Base-by-base conservation (phyloP, 2,329 filamentous ascomycete species). In the Pseudopithomyces chartarum region DNA sequence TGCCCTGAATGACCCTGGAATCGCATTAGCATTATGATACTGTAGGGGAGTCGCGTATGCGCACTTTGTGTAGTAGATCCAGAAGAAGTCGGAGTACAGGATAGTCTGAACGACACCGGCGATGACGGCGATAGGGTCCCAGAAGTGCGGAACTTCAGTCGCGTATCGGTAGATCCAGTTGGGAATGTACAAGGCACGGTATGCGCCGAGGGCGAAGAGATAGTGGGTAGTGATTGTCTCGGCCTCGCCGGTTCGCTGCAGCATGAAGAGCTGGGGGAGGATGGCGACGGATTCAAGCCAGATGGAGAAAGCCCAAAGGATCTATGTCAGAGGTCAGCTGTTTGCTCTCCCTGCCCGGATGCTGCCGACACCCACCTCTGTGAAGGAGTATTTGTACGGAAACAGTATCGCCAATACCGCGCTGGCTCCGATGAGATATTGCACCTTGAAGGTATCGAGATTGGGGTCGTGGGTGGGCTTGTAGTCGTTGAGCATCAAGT, bases 181-280 rank as follows among this genome's bases (percentile, higher is more conserved):
- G 64, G 95, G 95, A 67, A 99, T 99, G 79, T 99, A 99, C 55
- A 99, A 83, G 3, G 93, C 91, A 55, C 95, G 85, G 81, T 99
- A 99, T 61, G 89, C 82, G 33, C 95, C 95, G 36, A 99, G 83
- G 13, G 96, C 94, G 73, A 97, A 97, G 40, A 99, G 85, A 77
- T 99, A 99, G 79, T 99, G 94, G 1, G 93, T 97, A 12, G 95
- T 99, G 73, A 99, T 99, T n/a, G 95, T 97, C 80, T 99, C 95
- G 11, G 95, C 96, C 80, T 98, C 94, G 65, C 95, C 96, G 0
- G 95, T 99, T 69, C 95, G 85, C 80, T 99, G 95, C 62, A 99
- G 84, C 91, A 99, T 96, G 79, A 99, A 98, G 52, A 99, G 85
- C 81, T 99, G 95, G 1, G 95, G 95, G 58, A 99, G 85, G 67